These are phyloP conservation scores for Cadophora sp. DNA, from an alignment of 2,329 filamentous ascomycete genomes.

Conservation along the genomic window DNA sequence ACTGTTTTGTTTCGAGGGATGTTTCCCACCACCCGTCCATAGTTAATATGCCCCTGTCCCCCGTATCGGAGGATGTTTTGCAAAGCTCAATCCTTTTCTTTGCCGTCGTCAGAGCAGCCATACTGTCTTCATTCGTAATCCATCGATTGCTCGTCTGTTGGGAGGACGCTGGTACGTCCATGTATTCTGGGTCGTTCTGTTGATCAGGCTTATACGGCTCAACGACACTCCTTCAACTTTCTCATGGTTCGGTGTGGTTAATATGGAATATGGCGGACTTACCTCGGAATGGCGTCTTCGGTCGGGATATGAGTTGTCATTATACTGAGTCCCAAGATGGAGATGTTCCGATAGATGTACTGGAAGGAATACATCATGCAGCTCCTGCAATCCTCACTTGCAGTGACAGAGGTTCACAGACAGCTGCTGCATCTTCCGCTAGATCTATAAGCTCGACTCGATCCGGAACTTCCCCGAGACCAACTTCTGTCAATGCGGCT, in stretches of 20 bases:
- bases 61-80: neutral
- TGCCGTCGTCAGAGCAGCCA: neutral
- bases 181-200: neutral
- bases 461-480: too few species aligned
- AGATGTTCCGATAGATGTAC: neutral
- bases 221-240: neutral
- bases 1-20: neutral
- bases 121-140: neutral
- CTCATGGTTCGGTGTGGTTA: neutral
- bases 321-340: neutral
- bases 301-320: neutral
- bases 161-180: slow-evolving; percentile 6
- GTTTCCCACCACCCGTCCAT: neutral
- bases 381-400: neutral
- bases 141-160: neutral
- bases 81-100: neutral
- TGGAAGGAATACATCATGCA: neutral
- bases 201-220: neutral
- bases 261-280: neutral
- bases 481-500: neutral
- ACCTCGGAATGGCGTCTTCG: neutral
- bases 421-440: neutral
- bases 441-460: neutral
- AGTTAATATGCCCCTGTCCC: neutral
- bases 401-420: neutral